phyloP scores from a whole-genome alignment of 805 yeast species.

The Spathaspora hagerdaliae region DNA sequence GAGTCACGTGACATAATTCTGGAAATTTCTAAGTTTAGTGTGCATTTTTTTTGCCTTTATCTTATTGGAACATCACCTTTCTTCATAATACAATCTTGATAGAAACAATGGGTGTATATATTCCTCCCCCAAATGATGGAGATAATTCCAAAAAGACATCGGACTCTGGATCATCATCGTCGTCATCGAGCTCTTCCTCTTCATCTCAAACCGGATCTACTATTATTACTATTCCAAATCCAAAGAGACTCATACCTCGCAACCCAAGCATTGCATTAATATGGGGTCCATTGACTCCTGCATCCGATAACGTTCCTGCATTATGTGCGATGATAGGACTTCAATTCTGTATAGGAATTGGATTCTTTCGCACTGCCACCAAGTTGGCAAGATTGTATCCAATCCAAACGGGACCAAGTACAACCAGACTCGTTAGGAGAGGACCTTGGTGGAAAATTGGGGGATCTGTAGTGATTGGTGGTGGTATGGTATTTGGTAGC shows the following conservation, averaged over 20 bases:
- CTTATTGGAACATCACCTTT: background rate
- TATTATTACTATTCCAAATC: conserved; percentile 15
- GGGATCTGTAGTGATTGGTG: conserved; percentile 30
- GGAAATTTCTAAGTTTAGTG: no score
- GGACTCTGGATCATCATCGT: background rate
- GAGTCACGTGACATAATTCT: background rate
- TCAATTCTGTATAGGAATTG: conserved; percentile 50
- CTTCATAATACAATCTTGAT: background rate
- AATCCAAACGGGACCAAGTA: conserved; percentile 10
- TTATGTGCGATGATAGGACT: conserved; percentile 47
- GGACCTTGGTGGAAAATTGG: conserved; percentile 10
- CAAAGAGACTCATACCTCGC: conserved; percentile 14
- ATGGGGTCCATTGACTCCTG: conserved; percentile 75
- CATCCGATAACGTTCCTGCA: conserved; percentile 59
- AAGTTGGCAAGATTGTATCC: conserved; percentile 1
- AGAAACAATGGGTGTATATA: conserved; percentile 27
- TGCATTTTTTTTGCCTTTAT: background rate
- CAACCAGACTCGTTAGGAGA: conserved; percentile 2
- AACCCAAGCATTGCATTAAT: conserved; percentile 59
- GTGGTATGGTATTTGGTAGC: conserved; percentile 47
- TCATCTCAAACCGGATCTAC: conserved; percentile 7
- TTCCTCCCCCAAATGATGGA: conserved; percentile 28
- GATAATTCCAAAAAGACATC: conserved; percentile 1
- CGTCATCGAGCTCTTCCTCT: background rate
- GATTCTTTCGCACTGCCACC: conserved; percentile 15